A percentile compares a stretch with the other conserved stretches of the same genome.
phyloP scores from a whole-genome alignment of 176 grass and related monocot genomes.

The Poa pratensis region DNA sequence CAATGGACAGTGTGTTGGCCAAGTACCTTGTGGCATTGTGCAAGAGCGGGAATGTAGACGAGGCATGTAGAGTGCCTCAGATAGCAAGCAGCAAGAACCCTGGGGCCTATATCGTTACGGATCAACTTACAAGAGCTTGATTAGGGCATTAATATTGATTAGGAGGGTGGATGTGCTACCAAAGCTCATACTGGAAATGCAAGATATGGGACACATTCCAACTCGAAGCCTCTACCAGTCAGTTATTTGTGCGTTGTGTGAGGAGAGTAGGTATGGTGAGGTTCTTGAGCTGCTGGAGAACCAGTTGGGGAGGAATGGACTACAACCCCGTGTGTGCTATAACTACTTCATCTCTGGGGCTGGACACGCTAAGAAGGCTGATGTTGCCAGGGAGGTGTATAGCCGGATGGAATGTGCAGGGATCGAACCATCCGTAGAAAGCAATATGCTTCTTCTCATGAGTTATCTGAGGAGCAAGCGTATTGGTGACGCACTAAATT shows the following conservation, averaged over 20 bases:
- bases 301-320: conserved; percentile 65
- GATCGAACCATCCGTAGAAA: conserved; percentile 61
- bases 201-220: conserved; percentile 81
- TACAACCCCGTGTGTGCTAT: conserved; percentile 67
- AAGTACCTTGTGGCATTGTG: conserved; percentile 78
- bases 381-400: conserved; percentile 77
- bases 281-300: conserved; percentile 68
- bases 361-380: conserved; percentile 68
- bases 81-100: conserved; percentile 51
- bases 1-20: conserved; percentile 56
- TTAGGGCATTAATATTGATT: conserved; percentile 69
- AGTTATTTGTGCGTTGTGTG: conserved; percentile 72
- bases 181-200: conserved; percentile 87
- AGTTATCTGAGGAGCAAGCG: conserved; percentile 86
- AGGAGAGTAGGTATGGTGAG: conserved; percentile 62
- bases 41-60: conserved; percentile 76
- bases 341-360: conserved; percentile 87
- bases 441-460: conserved; percentile 69
- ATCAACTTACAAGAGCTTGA: conserved; percentile 84
- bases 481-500: conserved; percentile 69
- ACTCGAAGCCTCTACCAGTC: conserved; percentile 67
- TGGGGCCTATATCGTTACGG: conserved; percentile 60
- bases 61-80: conserved; percentile 60
- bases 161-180: conserved; percentile 69
- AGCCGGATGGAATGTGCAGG: conserved; percentile 70